Conservation (phyloP, 2,329 filamentous ascomycete species). For the Penicillium sp. region DNA sequence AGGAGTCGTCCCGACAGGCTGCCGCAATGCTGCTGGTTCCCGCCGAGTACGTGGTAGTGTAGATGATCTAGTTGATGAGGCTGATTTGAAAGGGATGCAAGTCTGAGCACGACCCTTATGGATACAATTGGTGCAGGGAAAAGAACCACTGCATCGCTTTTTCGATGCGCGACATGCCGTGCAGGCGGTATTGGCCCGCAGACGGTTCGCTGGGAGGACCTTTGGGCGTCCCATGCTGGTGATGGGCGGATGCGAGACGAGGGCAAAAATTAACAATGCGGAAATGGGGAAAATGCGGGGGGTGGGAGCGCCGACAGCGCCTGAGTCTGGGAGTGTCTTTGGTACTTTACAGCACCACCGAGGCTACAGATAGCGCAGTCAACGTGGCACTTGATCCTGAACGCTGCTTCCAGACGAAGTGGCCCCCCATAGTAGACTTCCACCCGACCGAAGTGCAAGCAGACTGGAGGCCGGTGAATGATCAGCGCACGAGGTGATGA, state of each 20-base stretch:
- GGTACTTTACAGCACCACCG: background rate
- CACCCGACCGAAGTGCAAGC: background rate
- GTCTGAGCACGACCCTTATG: constrained; percentile 38
- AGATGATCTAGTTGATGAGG: constrained; percentile 13
- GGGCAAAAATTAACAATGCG: constrained; percentile 1
- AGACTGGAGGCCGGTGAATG: background rate
- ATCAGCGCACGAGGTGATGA: background rate
- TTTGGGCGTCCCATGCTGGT: constrained; percentile 48
- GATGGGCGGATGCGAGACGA: background rate
- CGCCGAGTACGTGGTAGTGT: constrained; percentile 5
- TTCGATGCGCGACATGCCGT: constrained; percentile 46
- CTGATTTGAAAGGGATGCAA: constrained; percentile 32
- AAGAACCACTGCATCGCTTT: constrained; percentile 47
- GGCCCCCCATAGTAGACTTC: no score
- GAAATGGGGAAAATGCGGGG: background rate
- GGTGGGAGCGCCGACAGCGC: background rate
- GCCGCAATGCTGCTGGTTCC: background rate
- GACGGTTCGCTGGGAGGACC: constrained; percentile 45
- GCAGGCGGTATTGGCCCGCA: constrained; percentile 47
- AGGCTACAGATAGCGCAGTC: background rate
- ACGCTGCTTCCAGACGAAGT: no score
- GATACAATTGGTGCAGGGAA: constrained; percentile 46
- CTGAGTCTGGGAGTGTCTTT: no score
- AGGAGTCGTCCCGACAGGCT: background rate
- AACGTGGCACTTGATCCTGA: no score